Percentiles rank a stretch among this genome's conserved stretches.
These are phyloP conservation scores for Cephaloascus albidus DNA, from an alignment of 805 yeast genomes.

Conservation along the genomic window DNA sequence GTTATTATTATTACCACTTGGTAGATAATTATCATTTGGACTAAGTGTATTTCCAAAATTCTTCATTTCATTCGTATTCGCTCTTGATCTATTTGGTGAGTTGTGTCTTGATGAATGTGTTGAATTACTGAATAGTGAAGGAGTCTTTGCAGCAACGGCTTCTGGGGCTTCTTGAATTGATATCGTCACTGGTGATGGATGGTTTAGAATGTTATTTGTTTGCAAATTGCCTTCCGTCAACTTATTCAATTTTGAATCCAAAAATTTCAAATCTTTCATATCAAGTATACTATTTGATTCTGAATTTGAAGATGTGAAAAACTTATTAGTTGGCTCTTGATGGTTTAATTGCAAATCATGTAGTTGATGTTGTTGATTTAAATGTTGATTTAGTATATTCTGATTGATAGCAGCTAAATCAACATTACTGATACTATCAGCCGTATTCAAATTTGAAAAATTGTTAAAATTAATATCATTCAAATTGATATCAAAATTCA, in stretches of 20 bases:
- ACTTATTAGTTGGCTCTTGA: too few species aligned
- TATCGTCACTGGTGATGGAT: not conserved
- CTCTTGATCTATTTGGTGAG: conserved; percentile 22
- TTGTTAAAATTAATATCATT: not conserved
- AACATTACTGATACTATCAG: too few species aligned
- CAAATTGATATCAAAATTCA: not conserved
- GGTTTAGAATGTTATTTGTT: not conserved
- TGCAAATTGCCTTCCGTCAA: not conserved
- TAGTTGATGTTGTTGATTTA: not conserved
- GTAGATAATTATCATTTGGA: conserved; percentile 7
- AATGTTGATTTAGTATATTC: not conserved
- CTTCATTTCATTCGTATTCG: conserved; percentile 16
- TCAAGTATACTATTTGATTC: not conserved
- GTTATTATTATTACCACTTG: conserved; percentile 6
- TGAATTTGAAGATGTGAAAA: too few species aligned
- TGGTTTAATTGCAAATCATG: not conserved
- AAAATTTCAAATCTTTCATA: not conserved
- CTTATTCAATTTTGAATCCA: not conserved
- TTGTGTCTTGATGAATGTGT: conserved; percentile 19
- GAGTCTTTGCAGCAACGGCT: conserved; percentile 35
- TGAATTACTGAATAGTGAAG: conserved; percentile 48
- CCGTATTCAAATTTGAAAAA: not conserved
- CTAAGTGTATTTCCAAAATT: conserved; percentile 7
- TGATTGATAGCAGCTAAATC: not conserved
- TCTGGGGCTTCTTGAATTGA: conserved; percentile 21